Base-by-base conservation (phyloP, 768 basidiomycete species). In the Boletus eberwhitei region DNA sequence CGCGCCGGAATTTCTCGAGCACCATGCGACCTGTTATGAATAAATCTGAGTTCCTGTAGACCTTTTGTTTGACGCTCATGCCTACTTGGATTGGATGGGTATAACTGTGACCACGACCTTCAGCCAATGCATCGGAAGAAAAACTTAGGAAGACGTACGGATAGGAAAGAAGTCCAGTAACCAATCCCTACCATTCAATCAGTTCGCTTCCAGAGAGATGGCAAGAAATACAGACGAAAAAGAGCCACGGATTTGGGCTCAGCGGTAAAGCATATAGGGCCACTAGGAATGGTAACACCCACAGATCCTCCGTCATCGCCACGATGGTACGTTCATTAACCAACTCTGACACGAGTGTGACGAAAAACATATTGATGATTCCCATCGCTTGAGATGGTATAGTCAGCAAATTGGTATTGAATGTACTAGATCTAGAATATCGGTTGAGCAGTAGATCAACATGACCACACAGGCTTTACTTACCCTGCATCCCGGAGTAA, bases 281-380 rank as follows among this genome's bases (percentile, higher is more conserved):
- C 29, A 87, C 71, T 46, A 87, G 68, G 69, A 84, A 84, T 3
- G 85, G 83, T 16, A 87, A 68, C 0, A 74, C 67, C 86, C 86
- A 88, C 4, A 85, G 31, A 56, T 83, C 76, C 54, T 82, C 75
- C 42, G 74, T 64, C 74, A 82, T 79, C 1, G 84, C 71, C 16
- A 84, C 75, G 26, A 79, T 68, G 2, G 81, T 71, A n/a, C 84
- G 74, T 19, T 83, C 79, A 57, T 83, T 73, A 22, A 85, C 67
- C 3, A 67, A 65, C 54, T 85, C 83, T 3, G 83, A 83, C 13
- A 80, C 51, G 31, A 81, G 59, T 0, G 81, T 75, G 37, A 84
- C 72, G 24, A 65, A 54, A 32, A 81, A 75, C 77, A 83, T 83
- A 8, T 75, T 77, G 21, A 84, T 43, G 40, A 84, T 82, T 8